Evolutionary conservation across 768 basidiomycete species (phyloP).

Genomic region (Glaciozyma martinii): DNA sequence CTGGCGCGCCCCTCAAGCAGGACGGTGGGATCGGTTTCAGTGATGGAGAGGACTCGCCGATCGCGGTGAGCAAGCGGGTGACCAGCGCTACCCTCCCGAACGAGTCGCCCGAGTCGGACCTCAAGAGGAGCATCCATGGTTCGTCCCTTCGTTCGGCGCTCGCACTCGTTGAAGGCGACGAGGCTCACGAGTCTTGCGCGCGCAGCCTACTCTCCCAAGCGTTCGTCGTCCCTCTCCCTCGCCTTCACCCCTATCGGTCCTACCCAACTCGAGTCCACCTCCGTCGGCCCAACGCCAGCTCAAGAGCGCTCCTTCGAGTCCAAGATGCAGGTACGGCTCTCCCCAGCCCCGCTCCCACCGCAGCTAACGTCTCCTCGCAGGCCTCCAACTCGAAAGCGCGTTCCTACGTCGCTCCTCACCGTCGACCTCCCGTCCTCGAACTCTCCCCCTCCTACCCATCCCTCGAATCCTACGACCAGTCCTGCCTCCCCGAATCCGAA

Average conservation of each 20-base stretch:
- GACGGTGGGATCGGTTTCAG: too few species aligned
- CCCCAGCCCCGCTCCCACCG: background rate
- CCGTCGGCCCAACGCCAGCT: background rate
- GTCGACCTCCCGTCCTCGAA: background rate
- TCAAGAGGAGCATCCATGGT: too few species aligned
- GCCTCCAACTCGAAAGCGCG: background rate
- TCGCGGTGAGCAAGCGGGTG: too few species aligned
- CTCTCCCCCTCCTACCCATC: background rate
- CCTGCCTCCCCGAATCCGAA: background rate
- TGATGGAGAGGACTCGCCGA: too few species aligned
- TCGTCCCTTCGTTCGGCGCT: too few species aligned
- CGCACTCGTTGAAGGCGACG: background rate
- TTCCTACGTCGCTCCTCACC: background rate
- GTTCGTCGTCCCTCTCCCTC: background rate
- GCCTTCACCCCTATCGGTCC: background rate
- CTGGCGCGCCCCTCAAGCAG: too few species aligned
- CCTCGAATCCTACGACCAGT: background rate
- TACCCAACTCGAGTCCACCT: background rate
- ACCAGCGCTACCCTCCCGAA: too few species aligned
- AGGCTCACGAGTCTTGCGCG: background rate
- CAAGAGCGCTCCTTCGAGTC: background rate
- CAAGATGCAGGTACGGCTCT: background rate
- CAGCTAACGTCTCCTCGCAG: background rate
- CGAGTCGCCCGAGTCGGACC: too few species aligned
- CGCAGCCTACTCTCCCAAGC: background rate